Evolutionary conservation across 345 rosid species (phyloP), one percentile per base, ranked within the genome.

Genomic region (Salix arbutifolia): DNA sequence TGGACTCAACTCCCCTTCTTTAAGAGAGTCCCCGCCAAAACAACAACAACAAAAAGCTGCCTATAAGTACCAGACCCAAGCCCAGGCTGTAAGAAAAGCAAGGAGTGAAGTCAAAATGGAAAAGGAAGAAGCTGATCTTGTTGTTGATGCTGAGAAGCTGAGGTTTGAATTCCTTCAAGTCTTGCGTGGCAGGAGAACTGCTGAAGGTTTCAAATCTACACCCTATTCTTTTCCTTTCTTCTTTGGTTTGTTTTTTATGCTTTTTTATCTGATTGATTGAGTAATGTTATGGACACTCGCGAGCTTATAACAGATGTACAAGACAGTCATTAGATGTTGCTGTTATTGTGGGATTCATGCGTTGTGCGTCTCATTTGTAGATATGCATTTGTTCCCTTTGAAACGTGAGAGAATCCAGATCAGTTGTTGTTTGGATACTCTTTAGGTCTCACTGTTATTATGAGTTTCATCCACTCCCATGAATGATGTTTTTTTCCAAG

Each of bases 121-220:
- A 71, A 65, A 70, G 25, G 69, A 37, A 2, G 7, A 30, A 28
- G 44, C 40, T 38, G 74, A 1, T 52, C 19, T 17, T 52, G 58
- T 6, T 37, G n/a, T 46, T 31, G 73, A 84, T 61, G 67, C 76
- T 8, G 88, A 76, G 58, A 19, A 77, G 78, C 80, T 90, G 76
- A 87, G 97, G 70, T 69, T 77, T 67, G 81, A 89, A 73, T 94
- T 92, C 82, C 82, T 92, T 30, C 73, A 70, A 11, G 44, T 88
- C 69, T 91, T 94, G 37, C 87, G 78, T 0, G 80, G 89, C 79
- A 79, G 91, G 62, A 86, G 95, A 52, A 81, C 89, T 18, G 66
- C 73, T 1, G 69, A 85, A 87, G 97, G 97, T 87, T 67, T 5
- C 33, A 56, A 2, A 44, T 25, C 25, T 11, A 62, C 9, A 12